A percentile compares a stretch with the other conserved stretches of the same genome.
phyloP scores from a whole-genome alignment of 2,329 filamentous ascomycete species.

The Epichloe sp. region DNA sequence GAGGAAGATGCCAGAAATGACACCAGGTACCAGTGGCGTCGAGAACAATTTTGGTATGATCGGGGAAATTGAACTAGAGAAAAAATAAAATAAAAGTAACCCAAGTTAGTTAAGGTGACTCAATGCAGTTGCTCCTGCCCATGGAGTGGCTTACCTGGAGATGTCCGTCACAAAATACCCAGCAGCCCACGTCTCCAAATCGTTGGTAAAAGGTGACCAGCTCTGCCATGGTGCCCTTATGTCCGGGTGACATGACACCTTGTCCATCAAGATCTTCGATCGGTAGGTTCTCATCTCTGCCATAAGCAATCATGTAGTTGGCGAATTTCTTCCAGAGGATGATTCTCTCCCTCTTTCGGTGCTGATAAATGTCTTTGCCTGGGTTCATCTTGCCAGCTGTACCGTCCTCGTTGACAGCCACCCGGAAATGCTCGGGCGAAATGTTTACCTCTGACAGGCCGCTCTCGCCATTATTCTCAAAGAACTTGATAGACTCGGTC shows the following conservation, averaged over 20 bases:
- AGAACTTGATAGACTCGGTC: slow-evolving; percentile 52
- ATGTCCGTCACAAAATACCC: slow-evolving; percentile 69
- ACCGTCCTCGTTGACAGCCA: slow-evolving; percentile 42
- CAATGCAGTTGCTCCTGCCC: background rate
- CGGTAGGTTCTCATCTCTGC: slow-evolving; percentile 50
- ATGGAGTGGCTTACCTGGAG: slow-evolving; percentile 42
- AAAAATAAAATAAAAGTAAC: background rate
- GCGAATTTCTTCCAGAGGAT: slow-evolving; percentile 62
- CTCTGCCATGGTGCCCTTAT: slow-evolving; percentile 30
- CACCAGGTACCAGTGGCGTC: slow-evolving; percentile 62
- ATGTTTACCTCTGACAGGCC: slow-evolving; percentile 53
- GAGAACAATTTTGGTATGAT: slow-evolving; percentile 74
- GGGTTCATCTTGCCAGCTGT: slow-evolving; percentile 46
- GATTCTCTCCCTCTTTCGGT: slow-evolving; percentile 51
- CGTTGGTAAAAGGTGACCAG: slow-evolving; percentile 72
- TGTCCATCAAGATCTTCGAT: slow-evolving; percentile 31
- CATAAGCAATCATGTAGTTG: slow-evolving; percentile 63
- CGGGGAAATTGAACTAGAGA: slow-evolving; percentile 67
- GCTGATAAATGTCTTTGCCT: slow-evolving; percentile 52
- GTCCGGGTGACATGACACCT: slow-evolving; percentile 25
- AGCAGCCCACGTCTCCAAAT: slow-evolving; percentile 68
- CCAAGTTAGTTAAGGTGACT: background rate
- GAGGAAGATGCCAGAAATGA: slow-evolving; percentile 63
- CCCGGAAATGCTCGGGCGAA: slow-evolving; percentile 47
- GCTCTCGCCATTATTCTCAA: slow-evolving; percentile 53